Evolutionary conservation across 2,329 filamentous ascomycete species (phyloP).

Genomic region (Ascocoryne sarcoides): DNA sequence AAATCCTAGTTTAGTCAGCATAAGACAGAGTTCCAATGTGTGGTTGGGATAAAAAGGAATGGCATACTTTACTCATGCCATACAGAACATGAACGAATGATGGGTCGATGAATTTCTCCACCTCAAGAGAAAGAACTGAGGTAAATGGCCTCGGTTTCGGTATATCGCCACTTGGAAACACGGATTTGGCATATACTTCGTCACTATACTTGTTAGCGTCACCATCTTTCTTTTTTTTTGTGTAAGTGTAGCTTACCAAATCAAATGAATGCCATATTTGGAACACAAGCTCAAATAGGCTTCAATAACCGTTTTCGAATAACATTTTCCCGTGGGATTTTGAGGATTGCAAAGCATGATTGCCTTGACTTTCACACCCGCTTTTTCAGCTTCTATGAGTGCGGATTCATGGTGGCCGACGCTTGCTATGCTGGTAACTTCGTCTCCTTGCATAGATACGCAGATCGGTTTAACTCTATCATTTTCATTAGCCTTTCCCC

Average conservation of each 20-base stretch:
- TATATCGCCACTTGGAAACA: slow-evolving; percentile 30
- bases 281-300: slow-evolving; percentile 32
- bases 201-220: slow-evolving; percentile 27
- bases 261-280: slow-evolving; percentile 35
- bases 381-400: slow-evolving; percentile 25
- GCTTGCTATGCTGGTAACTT: slow-evolving; percentile 30
- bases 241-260: slow-evolving; percentile 27
- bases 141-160: slow-evolving; percentile 34
- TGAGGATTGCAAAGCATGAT: slow-evolving; percentile 32
- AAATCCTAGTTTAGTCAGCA: slow-evolving; percentile 29
- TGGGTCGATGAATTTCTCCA: slow-evolving; percentile 35
- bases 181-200: slow-evolving; percentile 40
- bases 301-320: slow-evolving; percentile 18
- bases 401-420: slow-evolving; percentile 32
- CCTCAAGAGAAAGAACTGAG: slow-evolving; percentile 39
- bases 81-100: slow-evolving; percentile 34
- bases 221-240: too few species aligned
- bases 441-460: slow-evolving; percentile 28
- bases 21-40: too few species aligned
- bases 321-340: slow-evolving; percentile 23
- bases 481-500: background rate
- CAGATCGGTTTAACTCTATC: slow-evolving; percentile 2
- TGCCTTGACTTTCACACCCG: slow-evolving; percentile 30
- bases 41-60: background rate
- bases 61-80: slow-evolving; percentile 14